Percentiles rank a stretch among this genome's conserved stretches.
phyloP scores from a whole-genome alignment of 139 green algal genomes.

The Chloropicon primus region DNA sequence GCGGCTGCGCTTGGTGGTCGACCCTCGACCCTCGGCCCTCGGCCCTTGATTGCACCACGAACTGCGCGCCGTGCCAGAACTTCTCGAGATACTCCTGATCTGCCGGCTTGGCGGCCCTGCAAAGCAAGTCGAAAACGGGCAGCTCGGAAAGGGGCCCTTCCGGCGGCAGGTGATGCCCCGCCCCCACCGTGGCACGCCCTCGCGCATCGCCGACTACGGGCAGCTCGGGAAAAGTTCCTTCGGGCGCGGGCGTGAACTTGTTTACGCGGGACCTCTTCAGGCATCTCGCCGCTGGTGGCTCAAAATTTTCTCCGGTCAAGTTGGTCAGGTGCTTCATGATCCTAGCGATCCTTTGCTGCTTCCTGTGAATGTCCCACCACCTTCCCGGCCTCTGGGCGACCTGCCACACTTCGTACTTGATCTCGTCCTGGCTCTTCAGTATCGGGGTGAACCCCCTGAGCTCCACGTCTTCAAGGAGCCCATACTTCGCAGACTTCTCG shows the following conservation, averaged over 20 bases:
- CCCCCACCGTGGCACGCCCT: background rate
- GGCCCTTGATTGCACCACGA: background rate
- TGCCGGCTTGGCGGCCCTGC: background rate
- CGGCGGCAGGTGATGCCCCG: background rate
- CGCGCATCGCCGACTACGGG: background rate
- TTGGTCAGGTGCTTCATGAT: too few species aligned
- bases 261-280: too few species aligned
- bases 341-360: background rate
- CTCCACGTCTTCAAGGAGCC: background rate
- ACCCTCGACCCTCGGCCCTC: background rate
- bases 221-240: too few species aligned
- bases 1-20: background rate
- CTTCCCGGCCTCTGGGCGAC: background rate
- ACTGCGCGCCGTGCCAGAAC: background rate
- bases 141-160: background rate
- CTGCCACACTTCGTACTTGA: background rate
- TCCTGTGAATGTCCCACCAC: background rate
- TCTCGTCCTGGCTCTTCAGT: background rate
- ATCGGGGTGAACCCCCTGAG: background rate
- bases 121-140: background rate
- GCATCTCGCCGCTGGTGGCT: too few species aligned
- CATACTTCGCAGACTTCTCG: too few species aligned
- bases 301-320: background rate
- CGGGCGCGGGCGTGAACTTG: too few species aligned
- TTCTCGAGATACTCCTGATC: background rate